Conservation (phyloP, 192 early-diverging fungal genomes). For the Coemansia pectinata region DNA sequence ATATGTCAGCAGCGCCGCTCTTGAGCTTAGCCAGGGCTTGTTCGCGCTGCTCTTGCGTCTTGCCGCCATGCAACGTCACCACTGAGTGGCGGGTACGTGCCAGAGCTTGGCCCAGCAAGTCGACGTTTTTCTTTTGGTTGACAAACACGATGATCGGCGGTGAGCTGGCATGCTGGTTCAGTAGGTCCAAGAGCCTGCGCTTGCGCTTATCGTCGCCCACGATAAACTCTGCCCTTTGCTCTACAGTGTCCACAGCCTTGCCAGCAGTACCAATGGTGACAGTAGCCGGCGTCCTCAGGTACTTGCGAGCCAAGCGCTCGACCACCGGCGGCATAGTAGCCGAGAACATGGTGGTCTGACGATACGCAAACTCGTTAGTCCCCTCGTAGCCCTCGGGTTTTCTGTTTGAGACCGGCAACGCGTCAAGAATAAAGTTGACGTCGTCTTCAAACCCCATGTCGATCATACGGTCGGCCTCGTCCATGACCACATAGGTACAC, state of each 20-base stretch:
- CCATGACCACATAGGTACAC: constrained; percentile 98
- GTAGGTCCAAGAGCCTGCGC: constrained; percentile 74
- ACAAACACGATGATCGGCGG: constrained; percentile 97
- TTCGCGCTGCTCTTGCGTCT: constrained; percentile 98
- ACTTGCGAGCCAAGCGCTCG: constrained; percentile 92
- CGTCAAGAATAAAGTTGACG: constrained; percentile 94
- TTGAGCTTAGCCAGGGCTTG: constrained; percentile 78
- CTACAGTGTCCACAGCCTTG: constrained; percentile 94
- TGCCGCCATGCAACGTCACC: constrained; percentile 91
- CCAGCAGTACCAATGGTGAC: constrained; percentile 97
- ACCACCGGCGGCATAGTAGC: constrained; percentile 97
- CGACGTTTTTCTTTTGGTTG: constrained; percentile 93
- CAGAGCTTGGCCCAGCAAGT: constrained; percentile 78
- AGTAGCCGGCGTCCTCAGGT: constrained; percentile 85
- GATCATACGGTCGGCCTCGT: constrained; percentile 97
- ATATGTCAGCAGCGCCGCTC: constrained; percentile 75
- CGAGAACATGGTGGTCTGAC: constrained; percentile 99
- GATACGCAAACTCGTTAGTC: constrained; percentile 52
- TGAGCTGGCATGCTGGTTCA: constrained; percentile 60
- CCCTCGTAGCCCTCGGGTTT: constrained; percentile 80
- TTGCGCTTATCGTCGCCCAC: constrained; percentile 76
- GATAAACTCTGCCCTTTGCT: constrained; percentile 95
- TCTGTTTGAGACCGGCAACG: constrained; percentile 85
- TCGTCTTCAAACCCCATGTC: constrained; percentile 95
- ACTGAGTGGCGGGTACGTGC: constrained; percentile 42